These are phyloP conservation scores for Cadophora luteo-olivacea DNA, from an alignment of 2,329 filamentous ascomycete genomes.

Conservation along the genomic window DNA sequence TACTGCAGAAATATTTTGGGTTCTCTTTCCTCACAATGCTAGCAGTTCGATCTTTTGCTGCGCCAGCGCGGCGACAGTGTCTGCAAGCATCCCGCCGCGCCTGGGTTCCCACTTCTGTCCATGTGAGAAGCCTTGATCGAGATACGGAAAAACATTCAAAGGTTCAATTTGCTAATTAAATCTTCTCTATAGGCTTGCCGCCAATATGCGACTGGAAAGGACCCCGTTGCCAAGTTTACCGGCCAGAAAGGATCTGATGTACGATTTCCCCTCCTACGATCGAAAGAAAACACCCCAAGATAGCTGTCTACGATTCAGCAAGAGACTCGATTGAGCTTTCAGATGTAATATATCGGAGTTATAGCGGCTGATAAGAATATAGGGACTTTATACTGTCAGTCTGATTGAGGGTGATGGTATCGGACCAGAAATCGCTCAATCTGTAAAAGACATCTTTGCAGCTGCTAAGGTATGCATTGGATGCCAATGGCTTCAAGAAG, in stretches of 20 bases:
- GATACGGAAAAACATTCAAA: slow-evolving; percentile 12
- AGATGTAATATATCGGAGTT: slow-evolving; percentile 4
- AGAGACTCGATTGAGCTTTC: slow-evolving; percentile 38
- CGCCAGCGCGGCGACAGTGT: slow-evolving; percentile 79
- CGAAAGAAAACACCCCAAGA: slow-evolving; percentile 44
- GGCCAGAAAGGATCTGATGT: slow-evolving; percentile 89
- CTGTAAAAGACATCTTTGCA: slow-evolving; percentile 98
- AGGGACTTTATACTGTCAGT: slow-evolving; percentile 96
- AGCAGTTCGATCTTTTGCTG: slow-evolving; percentile 78
- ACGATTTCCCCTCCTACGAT: slow-evolving; percentile 51
- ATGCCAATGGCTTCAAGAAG: slow-evolving; percentile 17
- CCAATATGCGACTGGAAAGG: slow-evolving; percentile 67
- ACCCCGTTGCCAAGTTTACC: slow-evolving; percentile 90
- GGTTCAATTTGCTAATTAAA: slow-evolving; percentile 31
- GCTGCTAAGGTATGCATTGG: slow-evolving; percentile 78
- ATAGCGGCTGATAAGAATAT: slow-evolving; percentile 35
- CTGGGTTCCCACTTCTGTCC: slow-evolving; percentile 55
- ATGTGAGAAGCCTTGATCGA: slow-evolving; percentile 56
- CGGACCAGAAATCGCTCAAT: slow-evolving; percentile 95
- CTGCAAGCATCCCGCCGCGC: slow-evolving; percentile 71
- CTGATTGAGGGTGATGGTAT: slow-evolving; percentile 99
- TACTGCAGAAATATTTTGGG: slow-evolving; percentile 30
- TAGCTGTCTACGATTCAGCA: slow-evolving; percentile 25
- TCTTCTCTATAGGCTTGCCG: slow-evolving; percentile 54
- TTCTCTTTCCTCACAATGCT: slow-evolving; percentile 70